phyloP scores from a whole-genome alignment of 2,329 filamentous ascomycete genomes.

The Aureobasidium sp. region DNA sequence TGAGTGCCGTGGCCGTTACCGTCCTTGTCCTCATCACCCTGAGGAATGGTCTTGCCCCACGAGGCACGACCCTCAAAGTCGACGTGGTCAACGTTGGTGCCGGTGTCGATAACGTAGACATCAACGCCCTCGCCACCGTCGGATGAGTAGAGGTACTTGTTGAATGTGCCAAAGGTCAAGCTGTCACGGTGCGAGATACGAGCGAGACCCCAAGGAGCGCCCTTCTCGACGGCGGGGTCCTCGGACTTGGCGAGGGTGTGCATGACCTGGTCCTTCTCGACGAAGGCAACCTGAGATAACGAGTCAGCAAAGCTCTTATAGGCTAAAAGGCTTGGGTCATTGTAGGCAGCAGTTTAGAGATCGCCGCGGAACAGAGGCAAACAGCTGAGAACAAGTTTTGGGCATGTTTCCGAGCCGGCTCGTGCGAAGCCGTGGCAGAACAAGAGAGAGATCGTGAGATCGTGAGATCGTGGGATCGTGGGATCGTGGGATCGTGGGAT shows the following conservation, averaged over 20 bases:
- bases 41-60: slow-evolving; percentile 96
- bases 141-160: slow-evolving; percentile 91
- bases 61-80: slow-evolving; percentile 94
- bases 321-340: background rate
- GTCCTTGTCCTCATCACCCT: slow-evolving; percentile 76
- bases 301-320: slow-evolving; percentile 11
- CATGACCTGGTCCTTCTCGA: slow-evolving; percentile 91
- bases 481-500: background rate
- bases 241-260: slow-evolving; percentile 57
- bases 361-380: background rate
- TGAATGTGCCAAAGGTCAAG: slow-evolving; percentile 86
- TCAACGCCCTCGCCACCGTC: slow-evolving; percentile 96
- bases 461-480: too few species aligned
- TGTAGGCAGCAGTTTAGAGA: background rate
- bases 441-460: background rate
- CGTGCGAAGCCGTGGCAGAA: background rate
- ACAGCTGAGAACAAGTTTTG: background rate
- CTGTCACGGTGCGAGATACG: slow-evolving; percentile 91
- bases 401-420: background rate
- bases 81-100: slow-evolving; percentile 86
- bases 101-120: slow-evolving; percentile 97
- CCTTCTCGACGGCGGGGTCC: slow-evolving; percentile 65
- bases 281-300: slow-evolving; percentile 72
- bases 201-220: slow-evolving; percentile 96
- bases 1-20: slow-evolving; percentile 98